phyloP scores from a whole-genome alignment of 192 early-diverging fungal genomes.

The Coemansia sp. region DNA sequence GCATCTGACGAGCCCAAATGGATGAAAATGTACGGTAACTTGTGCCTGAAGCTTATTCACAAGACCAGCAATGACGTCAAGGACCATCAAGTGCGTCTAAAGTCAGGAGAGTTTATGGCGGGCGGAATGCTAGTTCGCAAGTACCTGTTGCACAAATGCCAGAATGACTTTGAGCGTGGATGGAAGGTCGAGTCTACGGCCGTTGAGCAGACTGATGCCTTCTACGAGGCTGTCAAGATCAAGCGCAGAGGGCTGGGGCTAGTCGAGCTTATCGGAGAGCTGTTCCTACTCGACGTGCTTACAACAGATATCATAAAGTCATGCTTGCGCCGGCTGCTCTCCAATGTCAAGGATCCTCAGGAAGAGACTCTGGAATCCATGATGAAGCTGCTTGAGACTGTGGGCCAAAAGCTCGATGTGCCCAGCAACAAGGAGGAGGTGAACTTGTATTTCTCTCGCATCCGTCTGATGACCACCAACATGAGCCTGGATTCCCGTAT shows the following conservation, averaged over 20 bases:
- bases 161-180: slow-evolving; percentile 87
- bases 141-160: slow-evolving; percentile 86
- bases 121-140: slow-evolving; percentile 80
- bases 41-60: slow-evolving; percentile 79
- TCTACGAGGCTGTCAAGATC: slow-evolving; percentile 77
- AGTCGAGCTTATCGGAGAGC: slow-evolving; percentile 88
- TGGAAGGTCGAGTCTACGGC: slow-evolving; percentile 76
- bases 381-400: slow-evolving; percentile 82
- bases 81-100: slow-evolving; percentile 56
- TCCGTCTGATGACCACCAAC: slow-evolving; percentile 69
- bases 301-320: slow-evolving; percentile 91
- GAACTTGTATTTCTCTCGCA: slow-evolving; percentile 78
- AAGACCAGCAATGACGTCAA: slow-evolving; percentile 54
- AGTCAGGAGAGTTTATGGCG: slow-evolving; percentile 49
- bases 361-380: slow-evolving; percentile 93
- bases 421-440: slow-evolving; percentile 56
- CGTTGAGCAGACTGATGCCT: slow-evolving; percentile 71
- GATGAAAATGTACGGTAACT: slow-evolving; percentile 77
- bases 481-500: slow-evolving; percentile 72
- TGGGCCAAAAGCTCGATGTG: slow-evolving; percentile 76
- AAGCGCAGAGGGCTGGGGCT: slow-evolving; percentile 93
- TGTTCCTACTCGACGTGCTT: slow-evolving; percentile 86
- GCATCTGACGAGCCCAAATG: slow-evolving; percentile 89
- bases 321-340: slow-evolving; percentile 77
- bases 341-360: slow-evolving; percentile 68